Percentiles rank a stretch among this genome's conserved stretches.
Conservation (phyloP, 164 flowering plant species). For the Piper betle region DNA sequence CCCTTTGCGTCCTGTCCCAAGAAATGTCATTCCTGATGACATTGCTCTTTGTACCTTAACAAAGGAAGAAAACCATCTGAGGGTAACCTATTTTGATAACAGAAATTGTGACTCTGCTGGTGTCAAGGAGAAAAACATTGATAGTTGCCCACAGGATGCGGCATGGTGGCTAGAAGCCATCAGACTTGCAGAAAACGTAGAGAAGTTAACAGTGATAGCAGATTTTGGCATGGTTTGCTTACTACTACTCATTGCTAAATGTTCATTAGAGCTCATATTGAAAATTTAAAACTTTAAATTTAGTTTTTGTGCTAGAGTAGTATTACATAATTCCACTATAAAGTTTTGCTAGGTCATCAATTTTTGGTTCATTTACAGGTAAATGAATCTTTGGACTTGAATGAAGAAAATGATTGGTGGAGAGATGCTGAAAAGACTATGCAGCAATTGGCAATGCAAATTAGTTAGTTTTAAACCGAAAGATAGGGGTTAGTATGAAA, state of each 20-base stretch:
- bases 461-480: too few species aligned
- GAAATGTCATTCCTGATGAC: constrained; percentile 33
- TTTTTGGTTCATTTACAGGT: neutral
- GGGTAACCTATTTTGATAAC: constrained; percentile 10
- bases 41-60: constrained; percentile 13
- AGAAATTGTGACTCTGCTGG: constrained; percentile 6
- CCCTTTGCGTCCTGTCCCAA: constrained; percentile 60
- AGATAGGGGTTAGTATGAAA: too few species aligned
- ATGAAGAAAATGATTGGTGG: constrained; percentile 66
- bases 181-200: constrained; percentile 56
- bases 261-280: too few species aligned
- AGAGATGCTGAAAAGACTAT: constrained; percentile 38
- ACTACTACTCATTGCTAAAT: neutral
- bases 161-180: constrained; percentile 84
- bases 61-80: constrained; percentile 8
- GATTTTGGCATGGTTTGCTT: constrained; percentile 24
- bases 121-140: constrained; percentile 16
- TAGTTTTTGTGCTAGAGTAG: too few species aligned
- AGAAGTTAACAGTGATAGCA: constrained; percentile 16
- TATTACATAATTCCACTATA: too few species aligned
- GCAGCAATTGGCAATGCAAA: neutral
- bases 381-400: constrained; percentile 2
- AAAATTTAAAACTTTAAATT: too few species aligned
- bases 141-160: constrained; percentile 34
- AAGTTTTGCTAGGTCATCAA: neutral